Evolutionary conservation across 768 basidiomycete species (phyloP).

Genomic region (Xanthoconium purpureum): DNA sequence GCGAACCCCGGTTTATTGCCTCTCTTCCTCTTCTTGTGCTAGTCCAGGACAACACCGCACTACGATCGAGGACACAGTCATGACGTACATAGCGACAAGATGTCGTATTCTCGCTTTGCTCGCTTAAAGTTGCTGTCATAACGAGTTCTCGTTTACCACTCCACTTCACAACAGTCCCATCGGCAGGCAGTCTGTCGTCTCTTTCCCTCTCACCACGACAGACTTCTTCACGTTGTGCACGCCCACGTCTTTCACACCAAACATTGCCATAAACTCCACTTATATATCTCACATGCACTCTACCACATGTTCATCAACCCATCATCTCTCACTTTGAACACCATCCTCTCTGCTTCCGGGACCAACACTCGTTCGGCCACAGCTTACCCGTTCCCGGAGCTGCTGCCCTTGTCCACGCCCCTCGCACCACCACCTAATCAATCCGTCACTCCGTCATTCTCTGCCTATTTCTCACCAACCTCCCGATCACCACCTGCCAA

Average conservation of each 20-base stretch:
- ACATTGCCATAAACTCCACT: conserved; percentile 9
- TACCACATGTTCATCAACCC: conserved; percentile 28
- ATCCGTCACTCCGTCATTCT: neutral
- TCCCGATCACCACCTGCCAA: neutral
- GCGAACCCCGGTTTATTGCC: conserved; percentile 7
- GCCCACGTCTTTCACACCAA: conserved; percentile 26
- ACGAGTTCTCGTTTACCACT: neutral
- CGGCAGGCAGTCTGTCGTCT: conserved; percentile 14
- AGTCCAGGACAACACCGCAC: neutral
- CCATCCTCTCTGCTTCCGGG: conserved; percentile 9
- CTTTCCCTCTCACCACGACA: conserved; percentile 9
- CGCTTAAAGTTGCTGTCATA: conserved; percentile 14
- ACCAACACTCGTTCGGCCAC: conserved; percentile 4
- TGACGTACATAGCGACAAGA: neutral
- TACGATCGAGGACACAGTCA: conserved; percentile 5
- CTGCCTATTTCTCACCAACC: neutral
- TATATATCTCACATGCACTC: conserved; percentile 27
- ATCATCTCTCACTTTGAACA: conserved; percentile 19
- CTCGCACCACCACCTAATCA: conserved; percentile 7
- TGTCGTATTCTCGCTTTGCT: conserved; percentile 25
- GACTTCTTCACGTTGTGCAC: conserved; percentile 15
- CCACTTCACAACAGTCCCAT: neutral
- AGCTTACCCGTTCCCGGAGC: conserved; percentile 10
- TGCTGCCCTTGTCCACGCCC: conserved; percentile 20
- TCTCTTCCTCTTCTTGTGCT: neutral